Conservation (phyloP, 176 grass and related monocot genomes). For the Zizania latifolia region DNA sequence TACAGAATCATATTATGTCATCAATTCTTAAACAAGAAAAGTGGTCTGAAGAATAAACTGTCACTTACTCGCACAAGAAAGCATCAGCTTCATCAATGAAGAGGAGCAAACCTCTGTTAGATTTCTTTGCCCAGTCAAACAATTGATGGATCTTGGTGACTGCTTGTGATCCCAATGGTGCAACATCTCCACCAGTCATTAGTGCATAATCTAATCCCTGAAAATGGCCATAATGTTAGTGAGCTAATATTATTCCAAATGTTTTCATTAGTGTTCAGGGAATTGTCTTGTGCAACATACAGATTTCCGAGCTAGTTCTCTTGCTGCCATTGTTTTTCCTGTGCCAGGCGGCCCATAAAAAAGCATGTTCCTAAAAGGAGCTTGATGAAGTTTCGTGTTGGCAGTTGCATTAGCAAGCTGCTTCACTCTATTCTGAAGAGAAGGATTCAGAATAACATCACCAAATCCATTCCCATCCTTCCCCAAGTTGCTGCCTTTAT, state of each 20-base stretch:
- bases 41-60: constrained; percentile 1
- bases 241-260: not conserved
- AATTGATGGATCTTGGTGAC: constrained; percentile 98
- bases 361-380: constrained; percentile 97
- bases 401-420: constrained; percentile 90
- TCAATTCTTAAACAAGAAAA: constrained; percentile 17
- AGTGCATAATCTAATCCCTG: constrained; percentile 96
- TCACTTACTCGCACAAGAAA: constrained; percentile 98
- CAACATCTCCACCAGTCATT: constrained; percentile 99
- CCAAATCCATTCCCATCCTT: constrained; percentile 85
- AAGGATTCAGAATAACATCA: constrained; percentile 93
- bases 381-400: constrained; percentile 95
- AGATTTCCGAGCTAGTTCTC: constrained; percentile 83
- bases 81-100: constrained; percentile 98
- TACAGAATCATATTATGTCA: constrained; percentile 25
- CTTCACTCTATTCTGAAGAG: constrained; percentile 84
- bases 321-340: constrained; percentile 95
- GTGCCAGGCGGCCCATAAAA: constrained; percentile 98
- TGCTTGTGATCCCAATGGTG: constrained; percentile 86
- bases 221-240: constrained; percentile 7
- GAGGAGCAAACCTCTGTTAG: constrained; percentile 78
- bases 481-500: constrained; percentile 42
- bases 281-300: constrained; percentile 36
- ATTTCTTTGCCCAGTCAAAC: constrained; percentile 99
- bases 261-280: not conserved